Conservation (phyloP, 306 rosid genomes). For the Astragalus glycyphyllos region DNA sequence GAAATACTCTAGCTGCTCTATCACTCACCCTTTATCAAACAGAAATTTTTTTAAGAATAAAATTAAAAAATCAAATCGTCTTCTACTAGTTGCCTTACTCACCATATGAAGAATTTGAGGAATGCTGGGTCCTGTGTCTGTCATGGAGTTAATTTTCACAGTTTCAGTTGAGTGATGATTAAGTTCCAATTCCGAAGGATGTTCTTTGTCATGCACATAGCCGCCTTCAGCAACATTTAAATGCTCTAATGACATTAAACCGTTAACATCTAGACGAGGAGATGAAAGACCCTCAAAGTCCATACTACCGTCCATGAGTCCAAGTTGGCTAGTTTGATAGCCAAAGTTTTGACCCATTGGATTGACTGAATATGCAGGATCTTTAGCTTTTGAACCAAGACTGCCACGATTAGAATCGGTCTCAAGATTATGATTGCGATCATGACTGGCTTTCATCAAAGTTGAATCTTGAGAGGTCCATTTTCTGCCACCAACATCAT, state of each 20-base stretch:
- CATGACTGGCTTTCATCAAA: conserved; percentile 58
- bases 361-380: conserved; percentile 51
- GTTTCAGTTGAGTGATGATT: conserved; percentile 57
- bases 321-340: conserved; percentile 61
- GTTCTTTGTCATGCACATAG: conserved; percentile 55
- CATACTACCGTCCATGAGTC: conserved; percentile 55
- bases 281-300: conserved; percentile 68
- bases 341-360: conserved; percentile 56
- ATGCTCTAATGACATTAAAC: conserved; percentile 56
- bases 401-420: conserved; percentile 57
- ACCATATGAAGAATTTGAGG: conserved; percentile 95
- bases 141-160: conserved; percentile 54
- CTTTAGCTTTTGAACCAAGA: conserved; percentile 62
- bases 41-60: conserved; percentile 18
- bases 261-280: conserved; percentile 58
- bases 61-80: not conserved
- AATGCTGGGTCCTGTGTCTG: conserved; percentile 82
- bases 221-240: conserved; percentile 60
- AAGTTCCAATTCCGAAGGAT: conserved; percentile 59
- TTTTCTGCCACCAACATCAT: conserved; percentile 81
- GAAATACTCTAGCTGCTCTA: not conserved
- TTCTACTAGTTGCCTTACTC: conserved; percentile 52
- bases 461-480: conserved; percentile 94
- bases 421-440: conserved; percentile 64
- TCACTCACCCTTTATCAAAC: not conserved